Conservation (phyloP, 257 asterid species). For the Voacanga thouarsii region DNA sequence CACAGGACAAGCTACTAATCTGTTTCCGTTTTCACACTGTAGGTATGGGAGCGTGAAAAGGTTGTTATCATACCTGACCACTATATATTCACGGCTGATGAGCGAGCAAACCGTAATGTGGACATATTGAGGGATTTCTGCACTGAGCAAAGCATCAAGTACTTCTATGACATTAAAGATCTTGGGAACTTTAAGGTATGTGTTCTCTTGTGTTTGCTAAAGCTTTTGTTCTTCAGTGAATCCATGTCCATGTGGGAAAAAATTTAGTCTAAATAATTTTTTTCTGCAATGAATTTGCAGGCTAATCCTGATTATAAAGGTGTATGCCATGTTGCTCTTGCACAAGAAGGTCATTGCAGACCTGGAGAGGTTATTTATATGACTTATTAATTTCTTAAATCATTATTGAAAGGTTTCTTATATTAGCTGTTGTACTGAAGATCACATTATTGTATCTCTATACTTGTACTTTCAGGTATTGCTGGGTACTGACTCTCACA, state of each 20-base stretch:
- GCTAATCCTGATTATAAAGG: slow-evolving; percentile 98
- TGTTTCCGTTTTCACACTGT: slow-evolving; percentile 17
- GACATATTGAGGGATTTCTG: slow-evolving; percentile 95
- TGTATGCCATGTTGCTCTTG: slow-evolving; percentile 95
- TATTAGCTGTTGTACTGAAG: background rate
- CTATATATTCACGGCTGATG: slow-evolving; percentile 91
- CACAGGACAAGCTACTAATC: background rate
- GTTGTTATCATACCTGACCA: slow-evolving; percentile 90
- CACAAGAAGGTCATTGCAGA: slow-evolving; percentile 99
- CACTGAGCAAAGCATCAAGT: slow-evolving; percentile 78
- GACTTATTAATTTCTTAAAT: background rate
- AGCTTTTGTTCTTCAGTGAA: slow-evolving; percentile 4
- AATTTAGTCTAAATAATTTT: background rate
- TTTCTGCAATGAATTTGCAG: slow-evolving; percentile 34
- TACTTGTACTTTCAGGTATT: slow-evolving; percentile 52
- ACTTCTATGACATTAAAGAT: slow-evolving; percentile 92
- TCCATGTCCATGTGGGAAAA: slow-evolving; percentile 7
- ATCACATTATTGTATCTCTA: background rate
- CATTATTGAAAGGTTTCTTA: background rate
- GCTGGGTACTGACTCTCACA: slow-evolving; percentile 91
- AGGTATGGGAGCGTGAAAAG: slow-evolving; percentile 98
- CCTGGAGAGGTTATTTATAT: slow-evolving; percentile 76
- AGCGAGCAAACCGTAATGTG: slow-evolving; percentile 91
- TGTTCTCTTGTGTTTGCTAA: slow-evolving; percentile 3
- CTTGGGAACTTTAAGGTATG: slow-evolving; percentile 80